These are phyloP conservation scores for Kazachstania viticola DNA, from an alignment of 805 yeast species.

Conservation along the genomic window DNA sequence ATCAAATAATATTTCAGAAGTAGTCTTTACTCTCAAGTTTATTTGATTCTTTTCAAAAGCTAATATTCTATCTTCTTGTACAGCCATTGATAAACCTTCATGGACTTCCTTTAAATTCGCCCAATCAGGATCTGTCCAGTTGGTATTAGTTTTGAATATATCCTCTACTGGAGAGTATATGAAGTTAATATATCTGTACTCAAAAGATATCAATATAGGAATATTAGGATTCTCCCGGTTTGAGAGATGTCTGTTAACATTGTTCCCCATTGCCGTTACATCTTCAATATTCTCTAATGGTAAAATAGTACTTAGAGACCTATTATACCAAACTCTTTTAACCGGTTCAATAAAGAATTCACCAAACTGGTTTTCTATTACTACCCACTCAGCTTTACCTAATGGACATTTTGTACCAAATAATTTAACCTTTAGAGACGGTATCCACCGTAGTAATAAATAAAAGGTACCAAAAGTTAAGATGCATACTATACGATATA, in stretches of 20 bases:
- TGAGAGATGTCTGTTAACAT: conserved; percentile 12
- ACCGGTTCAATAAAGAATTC: conserved; percentile 57
- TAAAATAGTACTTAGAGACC: conserved; percentile 61
- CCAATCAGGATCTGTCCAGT: conserved; percentile 86
- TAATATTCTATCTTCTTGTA: conserved; percentile 52
- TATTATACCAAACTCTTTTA: conserved; percentile 49
- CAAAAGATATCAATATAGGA: conserved; percentile 58
- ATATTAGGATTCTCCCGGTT: conserved; percentile 32
- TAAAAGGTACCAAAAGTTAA: conserved; percentile 63
- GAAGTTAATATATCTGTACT: conserved; percentile 73
- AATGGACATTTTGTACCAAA: conserved; percentile 57
- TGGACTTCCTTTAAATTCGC: conserved; percentile 39
- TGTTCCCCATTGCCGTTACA: neutral
- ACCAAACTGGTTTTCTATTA: conserved; percentile 88
- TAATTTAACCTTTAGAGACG: conserved; percentile 55
- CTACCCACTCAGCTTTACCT: conserved; percentile 85
- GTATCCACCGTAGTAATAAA: conserved; percentile 75
- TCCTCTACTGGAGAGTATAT: conserved; percentile 83
- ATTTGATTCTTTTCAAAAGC: conserved; percentile 75
- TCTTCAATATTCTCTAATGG: conserved; percentile 12
- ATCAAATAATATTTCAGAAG: conserved; percentile 54
- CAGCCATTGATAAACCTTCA: conserved; percentile 58
- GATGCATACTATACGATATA: conserved; percentile 45
- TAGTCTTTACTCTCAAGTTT: conserved; percentile 63
- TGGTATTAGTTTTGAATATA: conserved; percentile 67